A percentile compares a stretch with the other conserved stretches of the same genome.
phyloP scores from a whole-genome alignment of 176 grass and related monocot species.

The Oryza rufipogon region DNA sequence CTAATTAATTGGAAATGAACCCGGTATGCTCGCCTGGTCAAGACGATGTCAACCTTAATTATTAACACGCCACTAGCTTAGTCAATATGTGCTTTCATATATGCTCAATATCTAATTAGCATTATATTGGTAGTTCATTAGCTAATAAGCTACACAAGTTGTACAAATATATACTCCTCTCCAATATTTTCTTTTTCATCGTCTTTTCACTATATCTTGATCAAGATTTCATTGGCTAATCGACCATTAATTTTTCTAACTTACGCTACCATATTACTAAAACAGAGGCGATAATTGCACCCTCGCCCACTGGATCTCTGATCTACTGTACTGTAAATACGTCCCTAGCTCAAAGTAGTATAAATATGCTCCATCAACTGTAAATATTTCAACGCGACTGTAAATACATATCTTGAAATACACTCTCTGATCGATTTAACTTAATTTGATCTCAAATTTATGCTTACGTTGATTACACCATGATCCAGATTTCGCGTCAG shows the following conservation, averaged over 20 bases:
- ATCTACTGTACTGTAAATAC: no score
- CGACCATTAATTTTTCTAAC: neutral
- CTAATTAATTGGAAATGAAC: neutral
- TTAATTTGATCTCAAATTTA: no score
- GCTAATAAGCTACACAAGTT: neutral
- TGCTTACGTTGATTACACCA: no score
- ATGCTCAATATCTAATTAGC: constrained; percentile 1
- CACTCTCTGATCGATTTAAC: no score
- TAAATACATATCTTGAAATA: neutral
- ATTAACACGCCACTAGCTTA: neutral
- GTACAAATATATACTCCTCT: neutral
- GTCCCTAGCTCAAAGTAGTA: no score
- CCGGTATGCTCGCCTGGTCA: neutral
- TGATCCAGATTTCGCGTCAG: no score
- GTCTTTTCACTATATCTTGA: neutral
- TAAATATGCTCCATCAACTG: no score
- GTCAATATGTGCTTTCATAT: constrained; percentile 4
- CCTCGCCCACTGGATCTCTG: neutral
- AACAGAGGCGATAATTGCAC: neutral
- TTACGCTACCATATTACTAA: neutral
- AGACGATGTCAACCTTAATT: constrained; percentile 1
- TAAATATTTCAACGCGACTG: no score
- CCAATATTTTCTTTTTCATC: neutral
- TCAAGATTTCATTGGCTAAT: neutral
- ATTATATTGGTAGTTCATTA: constrained; percentile 2